phyloP scores from a whole-genome alignment of 2,329 filamentous ascomycete genomes.

The Aspergillus sp. region DNA sequence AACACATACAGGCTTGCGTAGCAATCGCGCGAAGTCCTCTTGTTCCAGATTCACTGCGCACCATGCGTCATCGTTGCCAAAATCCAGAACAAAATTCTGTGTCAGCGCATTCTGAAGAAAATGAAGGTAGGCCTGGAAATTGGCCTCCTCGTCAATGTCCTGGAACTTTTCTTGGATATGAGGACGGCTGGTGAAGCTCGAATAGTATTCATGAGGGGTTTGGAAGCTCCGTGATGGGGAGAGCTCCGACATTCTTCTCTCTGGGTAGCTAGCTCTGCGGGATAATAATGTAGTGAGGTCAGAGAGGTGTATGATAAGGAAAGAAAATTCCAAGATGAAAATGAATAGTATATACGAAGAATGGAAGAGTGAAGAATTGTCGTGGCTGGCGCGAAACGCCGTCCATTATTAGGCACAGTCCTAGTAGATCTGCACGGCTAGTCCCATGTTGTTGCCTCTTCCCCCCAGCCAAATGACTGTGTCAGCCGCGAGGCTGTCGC shows the following conservation, averaged over 20 bases:
- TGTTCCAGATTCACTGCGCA: slow-evolving; percentile 33
- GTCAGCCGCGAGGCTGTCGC: too few relatives aligned
- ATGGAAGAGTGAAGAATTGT: too few relatives aligned
- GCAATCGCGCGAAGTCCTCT: slow-evolving; percentile 28
- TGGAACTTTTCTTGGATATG: slow-evolving; percentile 23
- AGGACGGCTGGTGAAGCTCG: slow-evolving; percentile 15
- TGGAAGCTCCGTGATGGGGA: slow-evolving; percentile 7
- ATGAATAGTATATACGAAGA: too few relatives aligned
- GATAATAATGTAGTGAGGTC: too few relatives aligned
- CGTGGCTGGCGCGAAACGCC: too few relatives aligned
- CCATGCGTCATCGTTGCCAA: slow-evolving; percentile 38
- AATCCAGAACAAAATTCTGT: slow-evolving; percentile 40
- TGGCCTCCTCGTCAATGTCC: slow-evolving; percentile 31
- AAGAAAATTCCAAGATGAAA: too few relatives aligned
- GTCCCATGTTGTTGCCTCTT: too few relatives aligned
- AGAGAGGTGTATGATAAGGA: too few relatives aligned
- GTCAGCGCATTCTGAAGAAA: slow-evolving; percentile 26
- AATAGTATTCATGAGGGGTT: slow-evolving; percentile 28
- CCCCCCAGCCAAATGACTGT: too few relatives aligned
- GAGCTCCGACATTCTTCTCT: slow-evolving; percentile 7
- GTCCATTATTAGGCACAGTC: too few relatives aligned
- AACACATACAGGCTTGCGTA: slow-evolving; percentile 27
- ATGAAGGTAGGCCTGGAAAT: slow-evolving; percentile 26
- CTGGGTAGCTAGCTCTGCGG: too few relatives aligned
- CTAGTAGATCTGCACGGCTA: too few relatives aligned